Evolutionary conservation across 176 grass and related monocot genomes (phyloP).

Genomic region (Oryza coarctata): DNA sequence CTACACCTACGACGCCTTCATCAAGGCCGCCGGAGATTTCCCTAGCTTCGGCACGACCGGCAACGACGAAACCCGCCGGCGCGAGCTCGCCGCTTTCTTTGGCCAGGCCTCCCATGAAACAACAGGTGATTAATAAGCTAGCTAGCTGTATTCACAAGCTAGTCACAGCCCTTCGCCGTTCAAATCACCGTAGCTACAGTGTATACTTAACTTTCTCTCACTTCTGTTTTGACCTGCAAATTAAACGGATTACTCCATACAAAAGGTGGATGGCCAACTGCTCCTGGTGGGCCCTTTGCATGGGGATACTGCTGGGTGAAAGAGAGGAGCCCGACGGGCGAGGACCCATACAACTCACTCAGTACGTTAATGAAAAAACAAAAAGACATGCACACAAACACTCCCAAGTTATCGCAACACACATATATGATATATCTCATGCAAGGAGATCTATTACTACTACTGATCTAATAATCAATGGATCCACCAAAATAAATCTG

Average conservation of each 20-base stretch:
- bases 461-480: too few species aligned
- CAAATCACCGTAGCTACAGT: too few species aligned
- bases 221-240: background rate
- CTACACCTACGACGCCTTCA: constrained; percentile 48
- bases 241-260: too few species aligned
- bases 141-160: too few species aligned
- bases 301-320: constrained; percentile 62
- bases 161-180: too few species aligned
- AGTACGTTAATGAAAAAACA: constrained; percentile 10
- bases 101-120: constrained; percentile 65
- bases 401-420: too few species aligned
- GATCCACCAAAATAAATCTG: too few species aligned
- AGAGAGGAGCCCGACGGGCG: constrained; percentile 30
- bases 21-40: constrained; percentile 40
- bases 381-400: too few species aligned
- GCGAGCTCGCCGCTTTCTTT: constrained; percentile 55
- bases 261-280: background rate
- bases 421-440: too few species aligned
- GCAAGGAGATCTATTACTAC: too few species aligned
- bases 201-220: too few species aligned
- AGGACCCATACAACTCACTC: constrained; percentile 56
- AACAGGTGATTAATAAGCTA: constrained; percentile 32
- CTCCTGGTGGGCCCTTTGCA: constrained; percentile 21
- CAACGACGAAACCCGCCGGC: background rate
- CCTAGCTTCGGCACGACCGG: constrained; percentile 31